Conservation (phyloP, 1,284 basidiomycete species). For the Peniophora sp. region DNA sequence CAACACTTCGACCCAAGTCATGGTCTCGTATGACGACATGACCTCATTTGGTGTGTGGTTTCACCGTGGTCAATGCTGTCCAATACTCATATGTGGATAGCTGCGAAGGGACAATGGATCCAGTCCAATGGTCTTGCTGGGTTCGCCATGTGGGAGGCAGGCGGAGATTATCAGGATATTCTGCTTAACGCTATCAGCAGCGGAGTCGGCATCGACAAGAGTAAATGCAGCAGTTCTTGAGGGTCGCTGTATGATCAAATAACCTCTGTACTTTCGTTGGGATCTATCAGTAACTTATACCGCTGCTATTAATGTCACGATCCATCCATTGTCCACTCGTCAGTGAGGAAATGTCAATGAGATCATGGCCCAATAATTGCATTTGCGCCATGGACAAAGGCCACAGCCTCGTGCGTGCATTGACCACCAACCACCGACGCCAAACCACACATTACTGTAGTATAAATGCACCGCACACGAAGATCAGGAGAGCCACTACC, state of each 20-base stretch:
- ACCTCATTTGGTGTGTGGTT: slow-evolving; percentile 23
- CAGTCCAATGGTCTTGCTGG: slow-evolving; percentile 32
- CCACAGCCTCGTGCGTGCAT: too few relatives aligned
- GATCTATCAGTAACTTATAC: too few relatives aligned
- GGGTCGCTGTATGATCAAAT: background rate
- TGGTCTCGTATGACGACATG: slow-evolving; percentile 34
- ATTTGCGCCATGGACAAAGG: too few relatives aligned
- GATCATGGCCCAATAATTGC: too few relatives aligned
- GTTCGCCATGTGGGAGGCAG: slow-evolving; percentile 49
- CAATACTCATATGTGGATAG: slow-evolving; percentile 7
- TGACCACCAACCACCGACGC: too few relatives aligned
- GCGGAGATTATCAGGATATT: slow-evolving; percentile 41
- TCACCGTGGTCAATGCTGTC: slow-evolving; percentile 3
- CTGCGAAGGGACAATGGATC: slow-evolving; percentile 26
- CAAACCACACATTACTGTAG: too few relatives aligned
- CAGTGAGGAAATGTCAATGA: too few relatives aligned
- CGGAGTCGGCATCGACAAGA: background rate
- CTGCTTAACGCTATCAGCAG: slow-evolving; percentile 34
- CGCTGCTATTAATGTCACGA: too few relatives aligned
- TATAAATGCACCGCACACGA: too few relatives aligned
- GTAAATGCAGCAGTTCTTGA: background rate
- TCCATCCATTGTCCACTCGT: too few relatives aligned
- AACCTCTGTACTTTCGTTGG: too few relatives aligned
- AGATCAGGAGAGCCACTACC: too few relatives aligned
- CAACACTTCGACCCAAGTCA: slow-evolving; percentile 25